Evolutionary conservation across 2,329 filamentous ascomycete genomes (phyloP).

Genomic region (Geosmithia morbida): DNA sequence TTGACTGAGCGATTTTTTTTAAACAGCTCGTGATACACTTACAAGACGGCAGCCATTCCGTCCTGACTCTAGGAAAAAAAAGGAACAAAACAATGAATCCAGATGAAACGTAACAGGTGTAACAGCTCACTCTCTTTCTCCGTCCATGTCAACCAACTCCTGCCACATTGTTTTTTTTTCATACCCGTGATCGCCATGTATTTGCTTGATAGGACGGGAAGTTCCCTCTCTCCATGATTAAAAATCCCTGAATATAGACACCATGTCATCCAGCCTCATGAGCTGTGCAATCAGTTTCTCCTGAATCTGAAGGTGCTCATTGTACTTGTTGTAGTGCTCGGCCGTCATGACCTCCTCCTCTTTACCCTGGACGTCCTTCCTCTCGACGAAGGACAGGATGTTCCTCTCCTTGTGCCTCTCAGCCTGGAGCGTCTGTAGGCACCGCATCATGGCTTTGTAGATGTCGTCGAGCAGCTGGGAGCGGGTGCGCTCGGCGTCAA

Average conservation of each 20-base stretch:
- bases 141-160: too few relatives aligned
- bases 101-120: too few relatives aligned
- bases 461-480: slow-evolving; percentile 61
- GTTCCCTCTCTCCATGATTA: too few relatives aligned
- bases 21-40: too few relatives aligned
- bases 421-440: slow-evolving; percentile 63
- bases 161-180: too few relatives aligned
- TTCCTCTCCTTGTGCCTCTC: slow-evolving; percentile 59
- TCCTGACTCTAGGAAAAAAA: too few relatives aligned
- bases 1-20: too few relatives aligned
- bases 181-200: too few relatives aligned
- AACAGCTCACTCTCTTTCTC: too few relatives aligned
- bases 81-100: too few relatives aligned
- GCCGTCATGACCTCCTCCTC: slow-evolving; percentile 68
- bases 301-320: slow-evolving; percentile 46
- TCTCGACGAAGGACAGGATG: slow-evolving; percentile 67
- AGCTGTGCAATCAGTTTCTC: slow-evolving; percentile 68
- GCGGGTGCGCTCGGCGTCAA: slow-evolving; percentile 60
- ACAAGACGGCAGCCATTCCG: too few relatives aligned
- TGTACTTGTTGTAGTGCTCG: slow-evolving; percentile 53
- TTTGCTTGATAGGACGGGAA: too few relatives aligned
- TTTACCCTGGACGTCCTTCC: slow-evolving; percentile 72
- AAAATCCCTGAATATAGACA: slow-evolving; percentile 71
- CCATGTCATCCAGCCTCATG: slow-evolving; percentile 67
- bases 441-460: slow-evolving; percentile 82